Evolutionary conservation across 2,329 filamentous ascomycete genomes (phyloP), one percentile per base, ranked within the genome.

Genomic region (Aureobasidium sp.): DNA sequence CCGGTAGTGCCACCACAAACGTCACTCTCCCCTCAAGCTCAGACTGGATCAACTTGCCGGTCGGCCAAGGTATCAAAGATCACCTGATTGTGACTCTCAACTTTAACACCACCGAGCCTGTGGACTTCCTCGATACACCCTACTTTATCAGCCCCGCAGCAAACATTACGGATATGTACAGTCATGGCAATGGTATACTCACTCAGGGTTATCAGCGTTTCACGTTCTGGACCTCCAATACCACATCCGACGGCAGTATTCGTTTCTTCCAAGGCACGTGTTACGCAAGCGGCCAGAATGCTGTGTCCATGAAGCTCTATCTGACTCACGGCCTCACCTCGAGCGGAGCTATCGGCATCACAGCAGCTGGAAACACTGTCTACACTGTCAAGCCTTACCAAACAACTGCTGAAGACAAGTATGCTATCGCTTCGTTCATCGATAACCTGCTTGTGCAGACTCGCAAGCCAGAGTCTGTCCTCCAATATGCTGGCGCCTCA

Each of bases 281-380:
- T 10, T 42, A 26, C 48, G 50, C 58, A 34, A 36, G 39, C 27
- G 32, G 39, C 9, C 17, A 53, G 55, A 74, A 79, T 61, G 81
- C 79, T 62, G 79, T 84, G 52, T 83, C 81, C 0, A 73, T 84
- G n/a, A 84, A 84, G 68, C 70, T 84, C 4, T 84, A 84, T 70
- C 81, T 81, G 12, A 84, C 82, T 0, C 83, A 80, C 0, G 82
- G 82, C 0, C 72, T 83, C 32, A 74, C 75, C 8, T 83, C 81
- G 1, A 70, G 74, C 1, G 80, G 81, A 27, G 76, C 0, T 70
- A 76, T 55, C 73, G 72, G 72, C 34, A 73, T 75, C 61, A 72
- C 69, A 7, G 66, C 70, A 5, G 68, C 68, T 1, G 73, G 75
- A 15, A 69, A 75, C 47, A 77, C 77, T 53, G 71, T 76, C 36